Evolutionary conservation across 2,329 filamentous ascomycete species (phyloP).

Genomic region (Aureobasidium mangrovei): DNA sequence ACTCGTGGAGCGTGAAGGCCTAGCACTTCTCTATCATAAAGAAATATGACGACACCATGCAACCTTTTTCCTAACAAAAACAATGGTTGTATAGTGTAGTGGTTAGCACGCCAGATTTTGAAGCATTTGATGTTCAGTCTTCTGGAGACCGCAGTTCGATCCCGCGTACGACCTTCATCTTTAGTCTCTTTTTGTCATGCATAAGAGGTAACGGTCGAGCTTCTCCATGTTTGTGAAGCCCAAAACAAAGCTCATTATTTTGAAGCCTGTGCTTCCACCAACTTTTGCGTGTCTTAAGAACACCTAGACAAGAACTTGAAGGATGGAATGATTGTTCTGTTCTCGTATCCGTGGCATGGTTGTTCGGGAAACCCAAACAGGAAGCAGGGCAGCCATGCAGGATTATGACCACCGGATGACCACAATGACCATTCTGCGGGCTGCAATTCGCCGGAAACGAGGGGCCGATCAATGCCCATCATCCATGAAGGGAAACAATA

Average conservation of each 20-base stretch:
- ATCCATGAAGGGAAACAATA: neutral
- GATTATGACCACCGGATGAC: neutral
- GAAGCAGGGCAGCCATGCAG: neutral
- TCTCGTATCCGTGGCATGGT: neutral
- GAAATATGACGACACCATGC: too few relatives aligned
- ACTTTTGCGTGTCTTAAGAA: neutral
- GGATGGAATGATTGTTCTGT: neutral
- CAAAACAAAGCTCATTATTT: neutral
- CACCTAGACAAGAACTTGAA: neutral
- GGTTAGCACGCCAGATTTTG: conserved; percentile 14
- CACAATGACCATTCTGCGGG: conserved; percentile 5
- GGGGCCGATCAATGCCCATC: neutral
- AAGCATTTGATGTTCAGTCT: neutral
- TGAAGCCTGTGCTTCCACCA: neutral
- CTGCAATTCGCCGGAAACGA: conserved; percentile 6
- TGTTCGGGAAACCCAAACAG: neutral
- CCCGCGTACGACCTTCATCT: conserved; percentile 4
- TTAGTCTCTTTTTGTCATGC: neutral
- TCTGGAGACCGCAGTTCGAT: conserved; percentile 10
- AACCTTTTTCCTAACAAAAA: neutral
- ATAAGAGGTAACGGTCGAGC: neutral
- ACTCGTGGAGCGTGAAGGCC: too few relatives aligned
- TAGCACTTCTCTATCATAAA: too few relatives aligned
- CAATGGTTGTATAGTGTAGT: conserved; percentile 14
- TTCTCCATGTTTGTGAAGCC: too few relatives aligned